Conservation (phyloP, 495 filamentous ascomycete species). For the Annulohypoxylon maeteangense region DNA sequence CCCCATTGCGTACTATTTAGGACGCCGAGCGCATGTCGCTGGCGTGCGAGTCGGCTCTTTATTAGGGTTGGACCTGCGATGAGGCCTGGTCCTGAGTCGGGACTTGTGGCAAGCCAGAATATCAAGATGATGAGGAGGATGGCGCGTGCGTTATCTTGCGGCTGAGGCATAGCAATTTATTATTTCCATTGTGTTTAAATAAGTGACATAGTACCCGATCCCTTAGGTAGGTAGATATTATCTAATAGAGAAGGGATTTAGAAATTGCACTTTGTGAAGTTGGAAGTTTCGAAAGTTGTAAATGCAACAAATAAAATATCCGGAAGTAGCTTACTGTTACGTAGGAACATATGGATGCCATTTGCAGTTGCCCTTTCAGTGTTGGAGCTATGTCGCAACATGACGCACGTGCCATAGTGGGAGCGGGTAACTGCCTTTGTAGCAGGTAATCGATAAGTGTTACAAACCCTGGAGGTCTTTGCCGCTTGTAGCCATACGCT, state of each 20-base stretch:
- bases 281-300: background rate
- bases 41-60: conserved; percentile 53
- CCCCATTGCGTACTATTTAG: conserved; percentile 79
- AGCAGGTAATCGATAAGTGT: conserved; percentile 23
- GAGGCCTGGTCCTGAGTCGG: conserved; percentile 53
- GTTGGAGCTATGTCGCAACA: background rate
- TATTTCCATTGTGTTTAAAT: conserved; percentile 45
- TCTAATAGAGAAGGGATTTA: conserved; percentile 5
- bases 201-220: conserved; percentile 27
- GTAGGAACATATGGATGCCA: background rate
- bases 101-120: conserved; percentile 54
- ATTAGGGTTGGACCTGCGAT: conserved; percentile 52
- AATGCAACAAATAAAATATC: background rate
- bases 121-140: conserved; percentile 57
- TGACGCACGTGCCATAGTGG: background rate
- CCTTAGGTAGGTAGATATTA: conserved; percentile 5
- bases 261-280: background rate
- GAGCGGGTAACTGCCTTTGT: background rate
- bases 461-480: background rate
- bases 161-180: conserved; percentile 49
- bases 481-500: background rate
- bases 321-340: background rate
- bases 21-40: conserved; percentile 69
- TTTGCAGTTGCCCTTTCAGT: background rate
- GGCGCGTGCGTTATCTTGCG: conserved; percentile 54